Percentiles rank a stretch among this genome's conserved stretches.
These are phyloP conservation scores for Colletotrichum tofieldiae DNA, from an alignment of 2,329 filamentous ascomycete genomes.

Conservation along the genomic window DNA sequence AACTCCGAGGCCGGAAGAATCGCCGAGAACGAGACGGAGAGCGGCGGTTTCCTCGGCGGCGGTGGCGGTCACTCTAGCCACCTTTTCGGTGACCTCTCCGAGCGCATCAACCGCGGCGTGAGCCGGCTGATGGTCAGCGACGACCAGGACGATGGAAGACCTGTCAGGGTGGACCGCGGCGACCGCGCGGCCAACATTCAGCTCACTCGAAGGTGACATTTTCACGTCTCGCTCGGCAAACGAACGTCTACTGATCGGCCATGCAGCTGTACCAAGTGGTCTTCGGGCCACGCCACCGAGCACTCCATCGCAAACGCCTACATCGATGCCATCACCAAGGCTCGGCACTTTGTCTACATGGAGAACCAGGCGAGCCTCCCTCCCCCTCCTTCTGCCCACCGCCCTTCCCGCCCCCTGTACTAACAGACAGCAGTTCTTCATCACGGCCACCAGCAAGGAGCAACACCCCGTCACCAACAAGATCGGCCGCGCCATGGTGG, in stretches of 20 bases:
- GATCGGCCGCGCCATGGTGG: conserved; percentile 84
- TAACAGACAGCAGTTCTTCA: conserved; percentile 77
- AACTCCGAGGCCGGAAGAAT: conserved; percentile 34
- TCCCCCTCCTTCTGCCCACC: conserved; percentile 17
- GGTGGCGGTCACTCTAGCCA: conserved; percentile 49
- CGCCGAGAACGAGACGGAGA: conserved; percentile 31
- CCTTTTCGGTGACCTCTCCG: conserved; percentile 61
- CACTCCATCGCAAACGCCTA: conserved; percentile 93
- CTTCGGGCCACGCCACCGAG: conserved; percentile 66
- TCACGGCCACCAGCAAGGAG: conserved; percentile 81
- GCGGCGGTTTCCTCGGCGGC: conserved; percentile 43
- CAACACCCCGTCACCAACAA: conserved; percentile 83
- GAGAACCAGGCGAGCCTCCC: conserved; percentile 73
- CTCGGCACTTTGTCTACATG: conserved; percentile 83
- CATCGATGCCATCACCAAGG: conserved; percentile 77
- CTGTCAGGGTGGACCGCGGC: conserved; percentile 39
- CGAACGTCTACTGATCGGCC: neutral
- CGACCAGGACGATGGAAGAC: conserved; percentile 46
- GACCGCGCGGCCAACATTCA: conserved; percentile 61
- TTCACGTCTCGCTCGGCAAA: neutral
- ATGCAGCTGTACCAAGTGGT: conserved; percentile 66
- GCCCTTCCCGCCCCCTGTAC: neutral
- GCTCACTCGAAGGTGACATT: conserved; percentile 63
- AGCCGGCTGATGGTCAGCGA: conserved; percentile 56
- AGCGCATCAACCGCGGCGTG: conserved; percentile 60